Percentiles rank a stretch among this genome's conserved stretches.
Evolutionary conservation across 306 rosid species (phyloP).

Genomic region (Macrotyloma uniflorum): DNA sequence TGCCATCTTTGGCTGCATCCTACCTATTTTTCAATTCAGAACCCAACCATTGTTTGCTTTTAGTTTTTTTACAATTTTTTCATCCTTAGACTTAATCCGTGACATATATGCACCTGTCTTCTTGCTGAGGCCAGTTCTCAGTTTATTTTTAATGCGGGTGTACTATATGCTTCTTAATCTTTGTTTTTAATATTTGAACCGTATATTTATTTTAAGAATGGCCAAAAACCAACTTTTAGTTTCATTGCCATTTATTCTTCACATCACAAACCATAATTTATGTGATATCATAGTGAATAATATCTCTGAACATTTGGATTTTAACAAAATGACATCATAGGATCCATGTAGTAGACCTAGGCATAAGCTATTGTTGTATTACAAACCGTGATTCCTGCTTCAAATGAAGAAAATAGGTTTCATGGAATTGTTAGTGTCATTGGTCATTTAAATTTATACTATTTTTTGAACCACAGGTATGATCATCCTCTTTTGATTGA

Average conservation of each 20-base stretch:
- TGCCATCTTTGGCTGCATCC: conserved; percentile 1
- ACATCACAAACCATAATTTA: not conserved
- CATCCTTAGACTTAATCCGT: not conserved
- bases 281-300: not conserved
- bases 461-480: conserved; percentile 59
- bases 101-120: conserved; percentile 5
- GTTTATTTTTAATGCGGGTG: not conserved
- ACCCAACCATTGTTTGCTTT: not conserved
- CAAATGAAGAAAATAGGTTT: conserved; percentile 22
- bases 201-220: conserved; percentile 13
- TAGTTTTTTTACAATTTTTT: not conserved
- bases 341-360: not conserved
- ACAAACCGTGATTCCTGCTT: not conserved
- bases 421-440: conserved; percentile 4
- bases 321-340: not conserved
- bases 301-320: not conserved
- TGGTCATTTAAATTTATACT: conserved; percentile 7
- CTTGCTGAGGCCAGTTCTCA: not conserved
- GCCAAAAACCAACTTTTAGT: not conserved
- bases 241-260: not conserved
- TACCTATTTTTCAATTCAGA: not conserved
- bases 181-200: conserved; percentile 1
- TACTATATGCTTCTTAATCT: not conserved
- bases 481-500: conserved; percentile 94
- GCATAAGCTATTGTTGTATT: not conserved